Base-by-base conservation (phyloP, 2,329 filamentous ascomycete genomes). In the Escovopsis sp. region DNA sequence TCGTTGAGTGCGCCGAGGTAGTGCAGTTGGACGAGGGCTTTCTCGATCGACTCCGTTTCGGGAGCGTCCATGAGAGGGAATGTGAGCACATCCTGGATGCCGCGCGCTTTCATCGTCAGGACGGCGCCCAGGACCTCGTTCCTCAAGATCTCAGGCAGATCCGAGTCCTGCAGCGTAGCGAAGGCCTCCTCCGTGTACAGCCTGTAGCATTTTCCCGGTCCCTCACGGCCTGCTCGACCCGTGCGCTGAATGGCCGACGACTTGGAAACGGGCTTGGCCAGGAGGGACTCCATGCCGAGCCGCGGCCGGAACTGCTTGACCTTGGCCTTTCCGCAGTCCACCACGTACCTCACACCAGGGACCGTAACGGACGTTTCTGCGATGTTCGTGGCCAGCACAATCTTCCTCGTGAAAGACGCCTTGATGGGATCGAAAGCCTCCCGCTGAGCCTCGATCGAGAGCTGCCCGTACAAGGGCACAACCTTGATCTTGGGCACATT, bases 341-440 rank as follows among this genome's bases (percentile, higher is more conserved):
- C 73, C 9, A 98, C 89, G 51, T 83, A 91, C 5, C 85, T 77
- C 7, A 98, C 87, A 2, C 91, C 91, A 0, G 89, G 83, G 0
- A 98, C 88, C 0, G 91, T 98, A 45, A 98, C 84, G 1, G 91
- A 96, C 0, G 91, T 96, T 59, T 98, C 91, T n/a, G 91, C 91
- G 52, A 98, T 96, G 54, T 98, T 98, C 12, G 91, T 98, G 0
- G 88, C 81, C 1, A 98, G 67, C 0, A 98, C 87, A 11, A 96
- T 72, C 56, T 96, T 96, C 35, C 91, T 74, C 0, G 85, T 93
- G 43, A 71, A 73, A n/a, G 70, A 70, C 2, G 77, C 74, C 42
- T 76, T 76, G 16, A 83, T 72, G 1, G 84, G 82, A 42, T 80
- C 69, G 57, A 98, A 96, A 9, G 93, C 87, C 16, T 78, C 74